These are phyloP conservation scores for Ulvella scutata DNA, from an alignment of 139 green algal genomes.

Conservation along the genomic window DNA sequence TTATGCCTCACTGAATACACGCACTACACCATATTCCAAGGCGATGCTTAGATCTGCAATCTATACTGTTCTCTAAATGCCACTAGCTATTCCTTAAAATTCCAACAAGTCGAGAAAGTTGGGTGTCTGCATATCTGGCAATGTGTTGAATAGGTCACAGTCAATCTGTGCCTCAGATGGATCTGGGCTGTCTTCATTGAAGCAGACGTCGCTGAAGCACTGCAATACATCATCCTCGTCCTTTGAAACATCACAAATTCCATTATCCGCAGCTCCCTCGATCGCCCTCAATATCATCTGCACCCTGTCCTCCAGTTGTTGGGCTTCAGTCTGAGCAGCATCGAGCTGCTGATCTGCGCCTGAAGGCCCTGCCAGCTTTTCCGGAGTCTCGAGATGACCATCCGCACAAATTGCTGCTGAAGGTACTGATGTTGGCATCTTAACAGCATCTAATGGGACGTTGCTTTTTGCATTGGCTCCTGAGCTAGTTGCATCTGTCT, in stretches of 20 bases:
- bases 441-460: neutral
- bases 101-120: too few relatives aligned
- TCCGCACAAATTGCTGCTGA: neutral
- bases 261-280: neutral
- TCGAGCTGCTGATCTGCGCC: neutral
- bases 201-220: too few relatives aligned
- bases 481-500: neutral
- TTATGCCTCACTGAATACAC: too few relatives aligned
- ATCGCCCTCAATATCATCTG: neutral
- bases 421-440: neutral
- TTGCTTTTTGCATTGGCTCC: neutral
- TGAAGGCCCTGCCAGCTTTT: neutral
- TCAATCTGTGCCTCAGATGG: too few relatives aligned
- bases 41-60: too few relatives aligned
- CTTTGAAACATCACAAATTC: neutral
- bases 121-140: too few relatives aligned
- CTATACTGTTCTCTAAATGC: too few relatives aligned
- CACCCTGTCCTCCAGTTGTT: neutral
- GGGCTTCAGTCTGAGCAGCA: neutral
- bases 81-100: too few relatives aligned
- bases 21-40: too few relatives aligned
- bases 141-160: too few relatives aligned
- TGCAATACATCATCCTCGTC: too few relatives aligned
- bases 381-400: neutral
- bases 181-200: too few relatives aligned